Percentiles rank a stretch among this genome's conserved stretches.
phyloP scores from a whole-genome alignment of 2,329 filamentous ascomycete species.

The Ophiobolus disseminans region DNA sequence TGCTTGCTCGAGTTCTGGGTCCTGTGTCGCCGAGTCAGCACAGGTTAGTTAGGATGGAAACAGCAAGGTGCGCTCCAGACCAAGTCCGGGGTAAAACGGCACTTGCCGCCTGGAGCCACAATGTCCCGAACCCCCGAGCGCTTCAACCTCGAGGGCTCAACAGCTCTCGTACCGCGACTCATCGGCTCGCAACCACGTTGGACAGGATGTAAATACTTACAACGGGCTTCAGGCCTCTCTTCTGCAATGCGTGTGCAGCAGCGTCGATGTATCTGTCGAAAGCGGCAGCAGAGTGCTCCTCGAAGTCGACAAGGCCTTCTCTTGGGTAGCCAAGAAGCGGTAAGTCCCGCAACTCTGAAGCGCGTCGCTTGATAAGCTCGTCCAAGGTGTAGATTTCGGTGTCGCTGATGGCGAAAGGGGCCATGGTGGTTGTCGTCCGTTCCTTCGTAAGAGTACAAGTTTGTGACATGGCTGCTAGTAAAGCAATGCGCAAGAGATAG shows the following conservation, averaged over 20 bases:
- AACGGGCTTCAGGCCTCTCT: slow-evolving; percentile 25
- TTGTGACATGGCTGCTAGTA: slow-evolving; percentile 18
- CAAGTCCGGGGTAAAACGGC: no score
- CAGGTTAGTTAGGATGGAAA: no score
- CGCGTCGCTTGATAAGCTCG: slow-evolving; percentile 32
- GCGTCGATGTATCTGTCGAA: slow-evolving; percentile 36
- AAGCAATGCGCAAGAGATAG: background rate
- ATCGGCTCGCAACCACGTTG: background rate
- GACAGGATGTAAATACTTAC: slow-evolving; percentile 12
- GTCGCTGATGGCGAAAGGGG: slow-evolving; percentile 6
- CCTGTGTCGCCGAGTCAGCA: slow-evolving; percentile 10
- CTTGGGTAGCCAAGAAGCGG: slow-evolving; percentile 34
- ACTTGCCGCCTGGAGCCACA: no score
- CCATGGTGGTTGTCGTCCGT: slow-evolving; percentile 3
- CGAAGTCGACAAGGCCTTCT: slow-evolving; percentile 29
- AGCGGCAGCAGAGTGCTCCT: slow-evolving; percentile 34
- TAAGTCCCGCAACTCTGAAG: slow-evolving; percentile 20
- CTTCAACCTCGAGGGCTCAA: no score
- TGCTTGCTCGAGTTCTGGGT: slow-evolving; percentile 23
- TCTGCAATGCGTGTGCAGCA: slow-evolving; percentile 26
- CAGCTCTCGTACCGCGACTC: no score
- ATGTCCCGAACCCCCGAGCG: no score
- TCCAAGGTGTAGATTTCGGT: slow-evolving; percentile 32
- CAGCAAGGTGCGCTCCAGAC: no score
- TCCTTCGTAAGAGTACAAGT: slow-evolving; percentile 15